Percentiles rank a stretch among this genome's conserved stretches.
Evolutionary conservation across 108 stramenopile genomes (phyloP).

Genomic region (Nitzschia putrida): DNA sequence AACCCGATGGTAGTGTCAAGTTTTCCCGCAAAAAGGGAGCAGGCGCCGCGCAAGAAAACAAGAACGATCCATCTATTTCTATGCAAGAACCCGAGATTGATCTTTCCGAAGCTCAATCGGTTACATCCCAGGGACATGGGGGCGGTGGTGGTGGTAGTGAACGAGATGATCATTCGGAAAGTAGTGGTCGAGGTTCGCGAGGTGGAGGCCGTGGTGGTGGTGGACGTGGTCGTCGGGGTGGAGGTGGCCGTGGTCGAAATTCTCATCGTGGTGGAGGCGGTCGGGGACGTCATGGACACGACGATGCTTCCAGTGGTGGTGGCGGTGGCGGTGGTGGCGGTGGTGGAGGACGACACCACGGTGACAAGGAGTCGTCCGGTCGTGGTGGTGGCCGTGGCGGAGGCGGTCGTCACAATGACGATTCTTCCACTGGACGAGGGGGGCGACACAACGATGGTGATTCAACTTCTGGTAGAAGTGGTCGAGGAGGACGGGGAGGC

Average conservation of each 20-base stretch:
- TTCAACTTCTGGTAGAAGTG: conserved; percentile 3
- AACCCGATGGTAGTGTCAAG: conserved; percentile 26
- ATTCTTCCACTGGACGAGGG: conserved; percentile 2
- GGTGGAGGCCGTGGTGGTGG: conserved; percentile 2
- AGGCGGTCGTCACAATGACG: neutral
- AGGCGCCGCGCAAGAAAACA: neutral
- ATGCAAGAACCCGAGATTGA: no score
- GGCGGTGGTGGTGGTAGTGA: no score
- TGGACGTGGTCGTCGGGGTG: neutral
- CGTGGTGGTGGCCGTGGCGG: neutral
- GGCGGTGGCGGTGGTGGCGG: neutral
- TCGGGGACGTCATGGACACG: no score
- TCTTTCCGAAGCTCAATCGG: neutral
- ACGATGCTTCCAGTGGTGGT: no score
- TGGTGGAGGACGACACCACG: conserved; percentile 17
- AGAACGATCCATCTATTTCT: neutral
- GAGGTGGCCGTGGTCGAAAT: conserved; percentile 2
- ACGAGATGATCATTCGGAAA: conserved; percentile 9
- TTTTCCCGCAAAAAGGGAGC: neutral
- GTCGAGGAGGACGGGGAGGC: conserved; percentile 16
- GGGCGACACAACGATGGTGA: conserved; percentile 3
- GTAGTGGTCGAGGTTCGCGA: conserved; percentile 5
- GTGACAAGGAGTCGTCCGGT: neutral
- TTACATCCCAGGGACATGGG: neutral
- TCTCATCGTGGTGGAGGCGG: conserved; percentile 2